Base-by-base conservation (phyloP, 2,329 filamentous ascomycete genomes). In the Sporothrix curviconia region DNA sequence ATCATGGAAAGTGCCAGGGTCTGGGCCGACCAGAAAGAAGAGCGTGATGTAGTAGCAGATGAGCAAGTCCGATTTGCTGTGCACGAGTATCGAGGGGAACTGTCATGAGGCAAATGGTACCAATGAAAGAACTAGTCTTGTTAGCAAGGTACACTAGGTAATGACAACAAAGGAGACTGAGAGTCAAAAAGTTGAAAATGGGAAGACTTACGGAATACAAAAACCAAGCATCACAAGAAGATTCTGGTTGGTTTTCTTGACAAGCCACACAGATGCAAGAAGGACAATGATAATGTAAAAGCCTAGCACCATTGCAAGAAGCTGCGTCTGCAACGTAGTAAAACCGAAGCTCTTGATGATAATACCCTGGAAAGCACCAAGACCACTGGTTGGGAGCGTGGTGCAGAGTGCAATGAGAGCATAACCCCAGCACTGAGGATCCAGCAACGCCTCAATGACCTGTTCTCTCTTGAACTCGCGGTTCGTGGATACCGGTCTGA, bases 11-110 rank as follows among this genome's bases (percentile, higher is more conserved):
- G 79, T 75, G 12, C 89, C 73, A 49, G 42, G 1, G 83, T 86
- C 65, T 87, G 82, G 0, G 85, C 86, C 0, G 86, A 84, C 86
- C 86, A 90, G 78, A 91, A 91, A 5, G n/a, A 84, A 89, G 17
- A 90, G 77, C 0, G 59, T 85, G 60, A 90, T 85, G 72, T 90
- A 91, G 75, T 90, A 91, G 65, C 78, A 81, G 65, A 90, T 81
- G 14, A 90, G 72, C 0, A 91, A 76, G 6, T n/a, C 87, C 87
- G 28, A 85, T 77, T 69, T 86, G 79, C 37, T 82, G 83, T 8
- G 78, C 69, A 36, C 76, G 75, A 43, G 74, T 80, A 7, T 76
- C 74, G 62, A 85, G 84, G 22, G 79, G 69, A 7, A 90, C 78
- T 0, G 82, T 85, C 79, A 90, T 86, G 56, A 90, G 79, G 39